A percentile compares a stretch with the other conserved stretches of the same genome.
Evolutionary conservation across 176 grass and related monocot genomes (phyloP).

Genomic region (Carex scoparia): DNA sequence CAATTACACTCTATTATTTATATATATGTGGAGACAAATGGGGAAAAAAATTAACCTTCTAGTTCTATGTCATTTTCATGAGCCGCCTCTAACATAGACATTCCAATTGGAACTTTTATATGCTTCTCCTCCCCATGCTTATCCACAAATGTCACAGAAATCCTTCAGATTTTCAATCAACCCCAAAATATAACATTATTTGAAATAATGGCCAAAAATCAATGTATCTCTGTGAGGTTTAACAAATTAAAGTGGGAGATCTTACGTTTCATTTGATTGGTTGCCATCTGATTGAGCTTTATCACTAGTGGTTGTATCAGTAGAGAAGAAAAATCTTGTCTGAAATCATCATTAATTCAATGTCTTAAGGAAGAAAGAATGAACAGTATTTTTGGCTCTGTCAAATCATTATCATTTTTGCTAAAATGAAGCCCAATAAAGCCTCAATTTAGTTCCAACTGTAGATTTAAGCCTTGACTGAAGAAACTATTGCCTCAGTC

Average conservation of each 20-base stretch:
- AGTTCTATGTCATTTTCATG: constrained; percentile 99
- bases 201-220: background rate
- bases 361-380: background rate
- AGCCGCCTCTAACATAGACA: constrained; percentile 92
- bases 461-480: background rate
- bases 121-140: constrained; percentile 63
- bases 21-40: background rate
- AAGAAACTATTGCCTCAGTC: background rate
- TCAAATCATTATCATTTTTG: background rate
- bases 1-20: background rate
- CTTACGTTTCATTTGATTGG: constrained; percentile 31
- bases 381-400: background rate
- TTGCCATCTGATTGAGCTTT: constrained; percentile 16
- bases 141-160: constrained; percentile 86
- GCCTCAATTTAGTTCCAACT: background rate
- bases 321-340: constrained; percentile 20
- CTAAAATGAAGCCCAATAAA: background rate
- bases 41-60: constrained; percentile 54
- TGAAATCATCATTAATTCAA: constrained; percentile 13
- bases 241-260: background rate
- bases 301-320: constrained; percentile 8
- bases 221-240: background rate
- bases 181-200: constrained; percentile 2
- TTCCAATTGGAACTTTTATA: constrained; percentile 86
- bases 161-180: constrained; percentile 35